Conservation (phyloP, 2,329 filamentous ascomycete species). For the Epichloe sp. region DNA sequence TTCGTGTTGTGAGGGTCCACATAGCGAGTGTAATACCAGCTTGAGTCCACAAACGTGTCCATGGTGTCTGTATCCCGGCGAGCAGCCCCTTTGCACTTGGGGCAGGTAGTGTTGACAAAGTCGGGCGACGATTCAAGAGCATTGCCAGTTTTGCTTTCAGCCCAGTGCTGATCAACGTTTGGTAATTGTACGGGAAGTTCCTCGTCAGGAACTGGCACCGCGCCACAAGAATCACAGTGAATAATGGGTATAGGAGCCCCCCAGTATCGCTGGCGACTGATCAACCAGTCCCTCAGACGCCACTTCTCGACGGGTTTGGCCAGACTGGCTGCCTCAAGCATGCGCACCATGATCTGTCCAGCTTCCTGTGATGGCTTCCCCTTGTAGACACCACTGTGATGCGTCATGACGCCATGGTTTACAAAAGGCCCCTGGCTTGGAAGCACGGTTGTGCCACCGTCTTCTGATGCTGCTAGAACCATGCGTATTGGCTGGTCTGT, state of each 20-base stretch:
- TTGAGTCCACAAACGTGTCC: constrained; percentile 93
- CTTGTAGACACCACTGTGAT: constrained; percentile 49
- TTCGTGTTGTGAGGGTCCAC: constrained; percentile 53
- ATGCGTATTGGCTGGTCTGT: constrained; percentile 45
- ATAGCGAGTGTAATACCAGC: constrained; percentile 84
- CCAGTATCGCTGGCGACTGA: constrained; percentile 90
- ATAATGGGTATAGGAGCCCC: constrained; percentile 84
- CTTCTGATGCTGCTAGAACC: constrained; percentile 44
- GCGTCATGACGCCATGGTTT: constrained; percentile 54
- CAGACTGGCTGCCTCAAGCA: constrained; percentile 41
- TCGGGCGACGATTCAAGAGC: constrained; percentile 58
- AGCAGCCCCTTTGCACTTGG: constrained; percentile 55
- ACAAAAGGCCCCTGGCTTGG: constrained; percentile 45
- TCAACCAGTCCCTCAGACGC: constrained; percentile 78
- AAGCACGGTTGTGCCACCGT: constrained; percentile 31
- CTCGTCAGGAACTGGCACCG: constrained; percentile 63
- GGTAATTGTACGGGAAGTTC: constrained; percentile 69
- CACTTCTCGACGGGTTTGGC: constrained; percentile 57
- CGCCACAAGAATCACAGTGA: constrained; percentile 64
- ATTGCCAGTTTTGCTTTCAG: constrained; percentile 59
- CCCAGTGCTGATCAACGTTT: constrained; percentile 53
- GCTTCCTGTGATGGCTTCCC: constrained; percentile 52
- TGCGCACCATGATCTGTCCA: constrained; percentile 43
- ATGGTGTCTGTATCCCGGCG: constrained; percentile 85
- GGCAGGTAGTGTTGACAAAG: constrained; percentile 66